Evolutionary conservation across 2,329 filamentous ascomycete species (phyloP).

Genomic region (Penicillium sclerotigenum): DNA sequence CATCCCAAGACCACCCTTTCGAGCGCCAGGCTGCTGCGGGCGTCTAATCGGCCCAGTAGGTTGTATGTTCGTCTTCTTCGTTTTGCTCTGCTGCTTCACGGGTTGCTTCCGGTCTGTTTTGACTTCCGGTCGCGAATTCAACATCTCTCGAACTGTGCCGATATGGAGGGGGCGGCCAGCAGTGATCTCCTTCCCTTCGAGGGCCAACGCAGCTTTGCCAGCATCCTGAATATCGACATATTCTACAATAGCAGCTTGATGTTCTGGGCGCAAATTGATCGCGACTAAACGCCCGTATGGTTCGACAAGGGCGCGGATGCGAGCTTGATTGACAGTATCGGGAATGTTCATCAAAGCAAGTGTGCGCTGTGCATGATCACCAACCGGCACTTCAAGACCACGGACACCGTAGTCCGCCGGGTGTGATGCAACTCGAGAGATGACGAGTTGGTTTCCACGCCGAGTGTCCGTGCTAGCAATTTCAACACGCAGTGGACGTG

Average conservation of each 20-base stretch:
- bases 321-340: conserved; percentile 86
- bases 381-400: conserved; percentile 43
- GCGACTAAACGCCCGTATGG: conserved; percentile 69
- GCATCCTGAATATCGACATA: conserved; percentile 67
- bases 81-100: conserved; percentile 39
- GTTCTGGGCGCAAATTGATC: conserved; percentile 73
- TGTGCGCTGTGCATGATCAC: conserved; percentile 61
- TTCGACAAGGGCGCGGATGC: conserved; percentile 70
- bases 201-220: conserved; percentile 55
- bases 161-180: conserved; percentile 44
- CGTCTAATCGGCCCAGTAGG: conserved; percentile 42
- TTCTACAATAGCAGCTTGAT: conserved; percentile 83
- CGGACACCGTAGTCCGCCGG: conserved; percentile 37
- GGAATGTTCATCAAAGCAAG: conserved; percentile 81
- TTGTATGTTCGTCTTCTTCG: conserved; percentile 30
- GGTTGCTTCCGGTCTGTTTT: conserved; percentile 35
- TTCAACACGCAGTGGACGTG: conserved; percentile 65
- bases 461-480: conserved; percentile 44
- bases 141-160: conserved; percentile 54
- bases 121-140: conserved; percentile 41
- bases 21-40: conserved; percentile 44
- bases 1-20: conserved; percentile 48
- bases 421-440: conserved; percentile 41
- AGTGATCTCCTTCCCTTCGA: conserved; percentile 47
- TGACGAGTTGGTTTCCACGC: conserved; percentile 45